Conservation (phyloP, 2,329 filamentous ascomycete genomes). For the Endocalyx cinctus region DNA sequence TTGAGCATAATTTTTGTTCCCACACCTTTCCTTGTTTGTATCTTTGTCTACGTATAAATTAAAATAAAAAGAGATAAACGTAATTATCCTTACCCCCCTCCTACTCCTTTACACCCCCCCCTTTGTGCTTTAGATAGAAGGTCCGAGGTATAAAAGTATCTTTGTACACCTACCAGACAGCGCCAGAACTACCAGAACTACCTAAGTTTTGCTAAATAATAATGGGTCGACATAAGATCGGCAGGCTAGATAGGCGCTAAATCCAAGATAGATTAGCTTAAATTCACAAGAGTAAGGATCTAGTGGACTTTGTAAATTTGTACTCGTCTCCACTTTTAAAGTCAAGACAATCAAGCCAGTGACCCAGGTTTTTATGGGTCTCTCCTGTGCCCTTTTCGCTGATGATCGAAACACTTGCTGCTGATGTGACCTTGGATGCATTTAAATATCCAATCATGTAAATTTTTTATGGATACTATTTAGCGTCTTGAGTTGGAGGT, state of each 20-base stretch:
- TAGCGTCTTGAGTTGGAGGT: too few species aligned
- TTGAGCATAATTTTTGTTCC: too few species aligned
- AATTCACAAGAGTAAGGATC: slow-evolving; percentile 23
- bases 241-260: slow-evolving; percentile 23
- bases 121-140: neutral
- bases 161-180: too few species aligned
- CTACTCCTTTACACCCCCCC: slow-evolving; percentile 1
- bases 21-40: neutral
- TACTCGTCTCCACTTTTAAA: too few species aligned
- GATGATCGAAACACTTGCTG: slow-evolving; percentile 24
- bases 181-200: too few species aligned
- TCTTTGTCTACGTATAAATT: neutral
- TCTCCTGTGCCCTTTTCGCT: too few species aligned
- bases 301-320: too few species aligned
- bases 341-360: slow-evolving; percentile 9
- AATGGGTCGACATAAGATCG: too few species aligned
- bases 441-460: too few species aligned
- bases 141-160: too few species aligned
- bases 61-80: neutral
- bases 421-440: slow-evolving; percentile 23
- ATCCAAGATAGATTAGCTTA: slow-evolving; percentile 18
- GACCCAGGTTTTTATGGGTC: slow-evolving; percentile 19
- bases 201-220: too few species aligned
- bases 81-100: neutral
- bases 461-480: too few species aligned